Evolutionary conservation across 805 yeast genomes (phyloP), one percentile per base, ranked within the genome.

Genomic region (Candida ortonii): DNA sequence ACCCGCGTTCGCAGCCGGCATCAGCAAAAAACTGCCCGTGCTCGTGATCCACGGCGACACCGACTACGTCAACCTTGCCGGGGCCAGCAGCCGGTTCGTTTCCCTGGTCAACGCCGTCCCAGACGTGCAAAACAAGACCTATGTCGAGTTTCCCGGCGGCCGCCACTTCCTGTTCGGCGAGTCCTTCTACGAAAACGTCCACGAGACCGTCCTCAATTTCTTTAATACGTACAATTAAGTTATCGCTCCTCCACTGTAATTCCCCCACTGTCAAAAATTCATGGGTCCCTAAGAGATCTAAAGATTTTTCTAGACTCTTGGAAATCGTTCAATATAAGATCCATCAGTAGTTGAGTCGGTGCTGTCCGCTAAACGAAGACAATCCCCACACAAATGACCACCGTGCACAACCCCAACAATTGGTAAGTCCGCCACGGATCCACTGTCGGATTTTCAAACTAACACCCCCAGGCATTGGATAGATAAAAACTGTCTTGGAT

Each of bases 351-450:
- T 27, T 17, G 7, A 5, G 21, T 3, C 5, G 22, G 6, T 7
- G 22, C 6, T 30, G 13, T 18, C 16, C 34, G n/a, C 14, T 6
- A 8, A 18, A 13, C 13, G 17, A 16, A 5, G 10, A 16, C 18
- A 12, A 11, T 6, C 10, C 18, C 15, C 3, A 9, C n/a, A 15
- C 40, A 16, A 28, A 89, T 89, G 96, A 95, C 87, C 21, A 54
- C 52, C 25, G 88, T 90, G 24, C 84, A 88, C 66, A 90, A 90
- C 70, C 97, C 97, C 21, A 90, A 93, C 63, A 90, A 90, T 68
- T 90, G 98, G 58, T 53, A 46, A 25, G 58, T 51, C 5, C 16
- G 3, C 21, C 18, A 14, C 11, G 9, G 28, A 11, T 7, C 12
- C 14, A n/a, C 6, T 14, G 18, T n/a, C n/a, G n/a, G n/a, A n/a